A percentile compares a stretch with the other conserved stretches of the same genome.
Evolutionary conservation across 768 basidiomycete species (phyloP).

Genomic region (Psilocybe azurescens): DNA sequence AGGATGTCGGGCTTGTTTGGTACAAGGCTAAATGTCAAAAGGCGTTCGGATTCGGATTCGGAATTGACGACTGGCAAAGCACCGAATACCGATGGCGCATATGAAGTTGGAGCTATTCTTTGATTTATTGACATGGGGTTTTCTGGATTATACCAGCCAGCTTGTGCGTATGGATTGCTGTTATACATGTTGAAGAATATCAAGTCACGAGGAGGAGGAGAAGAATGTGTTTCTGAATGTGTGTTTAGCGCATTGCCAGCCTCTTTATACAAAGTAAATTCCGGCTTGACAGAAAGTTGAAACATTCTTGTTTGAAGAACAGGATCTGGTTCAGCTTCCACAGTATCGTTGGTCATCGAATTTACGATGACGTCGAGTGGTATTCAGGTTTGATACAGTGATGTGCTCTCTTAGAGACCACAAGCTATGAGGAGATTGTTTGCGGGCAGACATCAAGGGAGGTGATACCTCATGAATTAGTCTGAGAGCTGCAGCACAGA

Average conservation of each 20-base stretch:
- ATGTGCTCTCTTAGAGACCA: not conserved
- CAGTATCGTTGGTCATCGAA: not conserved
- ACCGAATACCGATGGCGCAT: conserved; percentile 12
- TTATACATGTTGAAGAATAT: not conserved
- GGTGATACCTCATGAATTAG: not conserved
- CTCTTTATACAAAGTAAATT: not conserved
- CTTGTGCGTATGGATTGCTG: not conserved
- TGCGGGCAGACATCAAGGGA: not conserved
- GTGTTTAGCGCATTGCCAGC: not conserved
- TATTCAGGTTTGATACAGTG: not conserved
- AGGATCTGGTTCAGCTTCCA: not conserved
- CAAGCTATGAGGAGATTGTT: not conserved
- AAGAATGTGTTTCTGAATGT: not conserved
- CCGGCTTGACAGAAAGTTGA: not conserved
- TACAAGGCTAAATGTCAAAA: conserved; percentile 8
- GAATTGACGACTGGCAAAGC: conserved; percentile 10
- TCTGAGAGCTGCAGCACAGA: not conserved
- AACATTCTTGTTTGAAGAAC: not conserved
- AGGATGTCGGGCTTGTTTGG: conserved; percentile 11
- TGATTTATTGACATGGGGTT: conserved; percentile 13
- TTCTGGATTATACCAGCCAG: conserved; percentile 8
- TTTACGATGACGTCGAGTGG: not conserved
- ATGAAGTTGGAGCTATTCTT: not conserved
- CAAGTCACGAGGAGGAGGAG: not conserved
- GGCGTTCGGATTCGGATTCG: not conserved